Percentiles rank a stretch among this genome's conserved stretches.
Evolutionary conservation across 345 rosid genomes (phyloP).

Genomic region (Trapa bicornis): DNA sequence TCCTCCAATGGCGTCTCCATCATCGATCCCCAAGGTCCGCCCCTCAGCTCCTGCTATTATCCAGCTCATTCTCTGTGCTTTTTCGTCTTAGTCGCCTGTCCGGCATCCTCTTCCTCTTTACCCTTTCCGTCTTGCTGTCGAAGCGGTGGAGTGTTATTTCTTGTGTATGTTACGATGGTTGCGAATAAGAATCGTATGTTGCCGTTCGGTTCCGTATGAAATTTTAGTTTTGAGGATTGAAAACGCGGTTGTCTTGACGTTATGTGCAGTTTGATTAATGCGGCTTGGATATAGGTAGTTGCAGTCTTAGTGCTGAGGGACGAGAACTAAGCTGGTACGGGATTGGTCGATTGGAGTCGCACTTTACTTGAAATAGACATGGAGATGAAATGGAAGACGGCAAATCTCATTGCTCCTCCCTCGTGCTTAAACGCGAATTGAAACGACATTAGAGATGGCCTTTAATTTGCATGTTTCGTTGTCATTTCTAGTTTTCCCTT

Average conservation of each 20-base stretch:
- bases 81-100: background rate
- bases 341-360: background rate
- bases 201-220: background rate
- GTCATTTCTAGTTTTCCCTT: background rate
- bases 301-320: background rate
- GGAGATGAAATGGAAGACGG: no score
- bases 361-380: background rate
- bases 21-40: background rate
- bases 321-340: background rate
- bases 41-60: background rate
- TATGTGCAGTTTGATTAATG: background rate
- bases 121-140: background rate
- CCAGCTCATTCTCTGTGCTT: background rate
- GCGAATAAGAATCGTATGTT: background rate
- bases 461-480: background rate
- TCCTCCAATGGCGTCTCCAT: constrained; percentile 5
- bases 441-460: background rate
- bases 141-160: background rate
- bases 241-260: background rate
- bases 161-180: background rate
- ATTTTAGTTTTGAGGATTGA: background rate
- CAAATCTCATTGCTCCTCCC: no score
- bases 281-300: background rate
- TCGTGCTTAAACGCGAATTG: background rate
- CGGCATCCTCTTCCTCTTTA: no score